Percentiles rank a stretch among this genome's conserved stretches.
phyloP scores from a whole-genome alignment of 2,329 filamentous ascomycete genomes.

The Pseudogymnoascus sp. region DNA sequence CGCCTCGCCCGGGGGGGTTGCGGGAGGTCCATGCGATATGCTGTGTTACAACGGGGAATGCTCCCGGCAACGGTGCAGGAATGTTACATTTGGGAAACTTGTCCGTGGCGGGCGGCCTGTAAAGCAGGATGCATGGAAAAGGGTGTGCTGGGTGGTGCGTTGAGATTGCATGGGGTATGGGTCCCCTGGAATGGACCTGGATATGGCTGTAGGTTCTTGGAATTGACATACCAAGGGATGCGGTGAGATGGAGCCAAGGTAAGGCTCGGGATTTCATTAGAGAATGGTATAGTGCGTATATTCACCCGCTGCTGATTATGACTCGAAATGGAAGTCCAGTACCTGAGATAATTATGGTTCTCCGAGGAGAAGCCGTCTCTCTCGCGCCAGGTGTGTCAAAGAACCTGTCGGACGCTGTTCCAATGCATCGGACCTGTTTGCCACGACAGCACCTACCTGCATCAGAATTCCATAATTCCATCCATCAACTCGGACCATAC shows the following conservation, averaged over 20 bases:
- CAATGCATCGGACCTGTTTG: neutral
- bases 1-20: neutral
- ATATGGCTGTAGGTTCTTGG: neutral
- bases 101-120: neutral
- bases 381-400: neutral
- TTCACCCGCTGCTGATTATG: neutral
- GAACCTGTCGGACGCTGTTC: neutral
- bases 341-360: neutral
- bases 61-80: conserved; percentile 2
- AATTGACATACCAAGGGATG: neutral
- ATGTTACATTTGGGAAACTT: neutral
- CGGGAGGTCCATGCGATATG: neutral
- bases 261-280: neutral
- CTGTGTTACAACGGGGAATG: neutral
- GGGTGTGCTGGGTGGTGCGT: neutral
- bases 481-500: neutral
- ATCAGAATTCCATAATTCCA: neutral
- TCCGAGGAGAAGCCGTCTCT: neutral
- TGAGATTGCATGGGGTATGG: neutral
- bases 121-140: neutral
- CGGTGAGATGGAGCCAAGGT: neutral
- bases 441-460: conserved; percentile 1
- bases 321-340: neutral
- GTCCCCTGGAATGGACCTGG: neutral
- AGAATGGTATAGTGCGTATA: neutral